phyloP scores from a whole-genome alignment of 805 yeast genomes.

The Zygosaccharomyces pseudorouxii region DNA sequence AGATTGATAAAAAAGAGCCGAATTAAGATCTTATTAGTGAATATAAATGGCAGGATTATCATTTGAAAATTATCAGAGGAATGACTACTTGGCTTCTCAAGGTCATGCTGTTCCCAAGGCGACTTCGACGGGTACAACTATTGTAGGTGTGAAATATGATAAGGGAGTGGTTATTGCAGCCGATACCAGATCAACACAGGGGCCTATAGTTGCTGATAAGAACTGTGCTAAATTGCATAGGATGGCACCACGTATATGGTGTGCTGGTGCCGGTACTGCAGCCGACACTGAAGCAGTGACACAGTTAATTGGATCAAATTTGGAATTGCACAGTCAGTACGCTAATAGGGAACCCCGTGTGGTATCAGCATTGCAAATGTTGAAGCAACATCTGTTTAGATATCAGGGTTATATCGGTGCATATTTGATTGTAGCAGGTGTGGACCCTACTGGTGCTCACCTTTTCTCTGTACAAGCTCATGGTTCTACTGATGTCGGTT shows the following conservation, averaged over 20 bases:
- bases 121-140: constrained; percentile 98
- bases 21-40: not conserved
- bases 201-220: constrained; percentile 95
- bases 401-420: constrained; percentile 98
- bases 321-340: constrained; percentile 83
- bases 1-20: not conserved
- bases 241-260: constrained; percentile 89
- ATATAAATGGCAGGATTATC: constrained; percentile 76
- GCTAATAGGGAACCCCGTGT: constrained; percentile 88
- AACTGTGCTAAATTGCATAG: constrained; percentile 94
- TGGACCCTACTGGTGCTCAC: constrained; percentile 94
- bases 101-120: constrained; percentile 77
- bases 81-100: constrained; percentile 61
- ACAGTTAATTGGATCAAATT: constrained; percentile 81
- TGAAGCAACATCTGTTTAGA: constrained; percentile 92
- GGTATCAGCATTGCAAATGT: constrained; percentile 83
- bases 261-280: constrained; percentile 99
- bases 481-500: constrained; percentile 96
- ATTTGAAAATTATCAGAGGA: constrained; percentile 92
- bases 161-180: constrained; percentile 98
- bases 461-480: constrained; percentile 93
- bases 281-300: constrained; percentile 99
- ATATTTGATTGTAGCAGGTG: constrained; percentile 95
- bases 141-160: constrained; percentile 89
- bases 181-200: constrained; percentile 97